phyloP scores from a whole-genome alignment of 2,329 filamentous ascomycete species.

The Aspergillus udagawae region DNA sequence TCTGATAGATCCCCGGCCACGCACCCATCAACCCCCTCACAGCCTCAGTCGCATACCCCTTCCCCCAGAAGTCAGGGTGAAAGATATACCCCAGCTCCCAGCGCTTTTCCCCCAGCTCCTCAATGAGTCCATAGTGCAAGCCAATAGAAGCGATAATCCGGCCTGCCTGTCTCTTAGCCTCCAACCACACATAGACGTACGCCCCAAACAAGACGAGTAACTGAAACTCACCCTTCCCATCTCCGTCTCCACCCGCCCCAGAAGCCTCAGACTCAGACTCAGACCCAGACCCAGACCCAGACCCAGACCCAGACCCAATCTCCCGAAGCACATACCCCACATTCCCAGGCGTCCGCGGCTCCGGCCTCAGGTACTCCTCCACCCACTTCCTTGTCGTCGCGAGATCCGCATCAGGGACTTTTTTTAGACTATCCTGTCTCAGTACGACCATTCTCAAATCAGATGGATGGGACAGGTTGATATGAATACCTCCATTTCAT shows the following conservation, averaged over 20 bases:
- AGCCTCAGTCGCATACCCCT: slow-evolving; percentile 57
- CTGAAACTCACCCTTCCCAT: background rate
- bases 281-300: too few species aligned
- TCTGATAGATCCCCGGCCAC: slow-evolving; percentile 34
- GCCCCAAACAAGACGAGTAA: background rate
- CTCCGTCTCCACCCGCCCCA: background rate
- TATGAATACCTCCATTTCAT: slow-evolving; percentile 13
- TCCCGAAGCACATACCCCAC: background rate
- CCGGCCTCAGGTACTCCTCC: background rate
- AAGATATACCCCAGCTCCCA: slow-evolving; percentile 56
- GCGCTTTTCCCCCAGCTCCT: background rate
- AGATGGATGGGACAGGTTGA: background rate
- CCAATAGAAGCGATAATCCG: slow-evolving; percentile 6
- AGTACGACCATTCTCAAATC: too few species aligned
- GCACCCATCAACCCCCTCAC: slow-evolving; percentile 44
- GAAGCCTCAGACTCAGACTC: too few species aligned
- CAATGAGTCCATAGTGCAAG: background rate
- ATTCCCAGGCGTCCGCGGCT: background rate
- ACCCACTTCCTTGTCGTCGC: slow-evolving; percentile 7
- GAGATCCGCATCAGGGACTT: slow-evolving; percentile 5
- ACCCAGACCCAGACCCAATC: background rate
- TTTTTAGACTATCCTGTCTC: background rate
- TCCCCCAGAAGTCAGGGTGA: slow-evolving; percentile 51
- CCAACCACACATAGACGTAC: background rate
- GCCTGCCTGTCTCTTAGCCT: background rate